Evolutionary conservation across 176 grass and related monocot species (phyloP).

Genomic region (Panicum miliaceum): DNA sequence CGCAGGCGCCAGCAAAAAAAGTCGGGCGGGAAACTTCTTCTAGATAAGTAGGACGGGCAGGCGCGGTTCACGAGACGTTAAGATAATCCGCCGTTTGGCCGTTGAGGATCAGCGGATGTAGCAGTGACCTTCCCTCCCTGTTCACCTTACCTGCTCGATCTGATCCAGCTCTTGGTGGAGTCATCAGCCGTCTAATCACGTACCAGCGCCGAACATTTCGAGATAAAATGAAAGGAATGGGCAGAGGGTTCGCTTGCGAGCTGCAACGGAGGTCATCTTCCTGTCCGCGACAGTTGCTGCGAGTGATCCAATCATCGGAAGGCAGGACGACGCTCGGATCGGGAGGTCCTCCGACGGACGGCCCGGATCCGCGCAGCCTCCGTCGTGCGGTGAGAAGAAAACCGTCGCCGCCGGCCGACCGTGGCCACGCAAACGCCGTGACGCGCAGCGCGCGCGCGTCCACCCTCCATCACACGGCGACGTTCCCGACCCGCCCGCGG

Average conservation of each 20-base stretch:
- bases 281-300: background rate
- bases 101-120: background rate
- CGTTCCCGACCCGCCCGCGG: background rate
- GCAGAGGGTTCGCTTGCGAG: background rate
- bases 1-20: background rate
- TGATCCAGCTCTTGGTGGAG: background rate
- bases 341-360: no score
- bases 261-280: no score
- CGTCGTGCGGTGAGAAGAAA: background rate
- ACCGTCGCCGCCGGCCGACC: no score
- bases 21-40: conserved; percentile 37
- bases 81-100: background rate
- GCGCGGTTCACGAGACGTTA: background rate
- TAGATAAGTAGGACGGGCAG: background rate
- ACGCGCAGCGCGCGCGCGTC: background rate
- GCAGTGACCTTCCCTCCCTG: background rate
- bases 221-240: no score
- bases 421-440: background rate
- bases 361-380: background rate
- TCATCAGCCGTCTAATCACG: background rate
- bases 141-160: background rate
- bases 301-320: no score
- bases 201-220: no score
- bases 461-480: no score
- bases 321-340: no score